Conservation (phyloP, 2,329 filamentous ascomycete species). For the Ceratocystis ficicola region DNA sequence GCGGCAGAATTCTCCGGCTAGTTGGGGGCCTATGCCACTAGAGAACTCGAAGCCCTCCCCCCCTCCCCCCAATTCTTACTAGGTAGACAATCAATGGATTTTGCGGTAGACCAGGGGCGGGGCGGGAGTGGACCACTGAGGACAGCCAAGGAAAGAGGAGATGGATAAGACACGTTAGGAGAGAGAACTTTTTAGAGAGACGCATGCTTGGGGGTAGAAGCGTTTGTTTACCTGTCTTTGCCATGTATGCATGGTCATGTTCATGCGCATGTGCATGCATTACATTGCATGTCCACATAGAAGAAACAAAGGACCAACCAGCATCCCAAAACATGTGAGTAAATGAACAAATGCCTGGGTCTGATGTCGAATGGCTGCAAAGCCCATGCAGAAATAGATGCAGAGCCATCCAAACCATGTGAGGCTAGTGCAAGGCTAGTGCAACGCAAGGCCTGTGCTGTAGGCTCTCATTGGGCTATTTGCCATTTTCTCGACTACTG, state of each 20-base stretch:
- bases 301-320: no score
- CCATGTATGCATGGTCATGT: no score
- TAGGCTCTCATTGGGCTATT: not conserved
- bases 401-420: not conserved
- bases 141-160: not conserved
- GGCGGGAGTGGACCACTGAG: not conserved
- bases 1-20: not conserved
- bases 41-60: no score
- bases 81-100: not conserved
- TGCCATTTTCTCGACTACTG: not conserved
- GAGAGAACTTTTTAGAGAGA: no score
- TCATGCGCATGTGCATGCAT: no score
- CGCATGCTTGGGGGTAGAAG: no score
- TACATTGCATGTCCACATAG: no score
- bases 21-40: not conserved
- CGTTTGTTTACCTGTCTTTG: no score
- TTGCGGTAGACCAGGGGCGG: constrained; percentile 1
- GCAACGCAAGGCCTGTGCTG: constrained; percentile 3
- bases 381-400: not conserved
- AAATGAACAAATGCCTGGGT: not conserved
- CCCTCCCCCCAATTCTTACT: not conserved
- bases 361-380: not conserved
- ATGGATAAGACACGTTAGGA: not conserved
- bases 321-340: not conserved
- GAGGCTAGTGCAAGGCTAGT: constrained; percentile 4